Evolutionary conservation across 1,284 basidiomycete species (phyloP), one percentile per base, ranked within the genome.

Genomic region (Porodaedalea pini): DNA sequence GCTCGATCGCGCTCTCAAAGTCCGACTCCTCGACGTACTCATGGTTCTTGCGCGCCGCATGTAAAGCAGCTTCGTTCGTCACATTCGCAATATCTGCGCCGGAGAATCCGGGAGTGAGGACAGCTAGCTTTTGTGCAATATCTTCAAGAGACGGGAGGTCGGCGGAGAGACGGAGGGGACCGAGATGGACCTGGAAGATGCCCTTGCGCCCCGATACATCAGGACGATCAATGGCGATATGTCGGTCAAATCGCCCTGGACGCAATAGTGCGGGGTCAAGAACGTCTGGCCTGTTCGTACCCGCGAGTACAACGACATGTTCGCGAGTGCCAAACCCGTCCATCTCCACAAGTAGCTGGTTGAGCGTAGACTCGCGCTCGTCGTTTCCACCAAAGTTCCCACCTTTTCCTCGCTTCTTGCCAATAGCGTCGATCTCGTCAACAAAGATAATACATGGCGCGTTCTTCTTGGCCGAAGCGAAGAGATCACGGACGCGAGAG

Each of bases 41-140:
- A 15, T 90, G 86, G 4, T 81, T 81, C 54, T 87, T 84, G 55
- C 97, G 86, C 23, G 97, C 97, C 15, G 96, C 96, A 62, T 97
- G 92, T 32, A 99, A 77, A 0, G 97, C 96, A 50, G 94, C 94
- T 73, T 99, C 97, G 71, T 99, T 99, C 71, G 94, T 97, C 11
- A 99, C 96, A 68, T 99, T 99, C 61, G 94, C 96, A 64, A 99
- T 95, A 70, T 99, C 97, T 3, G 96, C 96, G 66, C 97, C 97
- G 23, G 93, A 96, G 77, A 99, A 99, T 0, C 97, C 97, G 23
- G 96, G 95, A 0, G 97, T 98, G 48, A 98, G 84, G 23, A 98
- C 92, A 3, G 91, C 92, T 56, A 99, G 85, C 75, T 98, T 98
- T 70, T 94, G 90, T 2, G 93, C 87, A 57, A 97, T 80, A 13